phyloP scores from a whole-genome alignment of 2,329 filamentous ascomycete genomes.

The Tolypocladium capitatum region DNA sequence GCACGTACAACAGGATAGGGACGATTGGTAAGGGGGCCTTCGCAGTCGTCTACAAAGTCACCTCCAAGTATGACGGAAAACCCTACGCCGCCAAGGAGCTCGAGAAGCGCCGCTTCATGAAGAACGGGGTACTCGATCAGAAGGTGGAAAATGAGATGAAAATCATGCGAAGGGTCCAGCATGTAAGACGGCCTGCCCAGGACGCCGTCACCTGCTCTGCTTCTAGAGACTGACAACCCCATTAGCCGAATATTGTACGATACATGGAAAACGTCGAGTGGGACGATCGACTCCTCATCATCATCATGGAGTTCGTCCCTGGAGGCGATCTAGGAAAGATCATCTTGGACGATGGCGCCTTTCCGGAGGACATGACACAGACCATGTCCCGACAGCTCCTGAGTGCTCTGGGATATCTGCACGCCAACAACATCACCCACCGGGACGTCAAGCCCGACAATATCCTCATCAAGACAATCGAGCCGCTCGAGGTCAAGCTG shows the following conservation, averaged over 20 bases:
- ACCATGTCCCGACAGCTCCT: conserved; percentile 65
- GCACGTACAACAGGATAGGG: conserved; percentile 70
- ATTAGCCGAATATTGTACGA: conserved; percentile 71
- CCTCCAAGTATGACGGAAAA: conserved; percentile 68
- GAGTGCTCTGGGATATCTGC: conserved; percentile 73
- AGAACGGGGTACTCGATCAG: conserved; percentile 77
- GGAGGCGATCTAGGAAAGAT: conserved; percentile 72
- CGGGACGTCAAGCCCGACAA: conserved; percentile 99
- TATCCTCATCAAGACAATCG: conserved; percentile 63
- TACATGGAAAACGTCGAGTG: conserved; percentile 84
- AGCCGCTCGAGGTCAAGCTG: conserved; percentile 73
- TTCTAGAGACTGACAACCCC: conserved; percentile 7
- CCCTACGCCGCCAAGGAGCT: conserved; percentile 89
- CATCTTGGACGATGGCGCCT: conserved; percentile 44
- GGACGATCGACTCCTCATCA: conserved; percentile 73
- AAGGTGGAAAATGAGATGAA: conserved; percentile 96
- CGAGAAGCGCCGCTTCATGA: conserved; percentile 85
- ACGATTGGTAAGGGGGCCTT: conserved; percentile 88
- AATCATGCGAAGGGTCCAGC: conserved; percentile 77
- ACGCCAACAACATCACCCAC: conserved; percentile 81
- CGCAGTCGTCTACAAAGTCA: conserved; percentile 83
- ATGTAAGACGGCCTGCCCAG: conserved; percentile 43
- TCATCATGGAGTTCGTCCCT: conserved; percentile 88
- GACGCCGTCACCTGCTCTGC: background rate
- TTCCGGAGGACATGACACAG: conserved; percentile 58